A percentile compares a stretch with the other conserved stretches of the same genome.
Conservation (phyloP, 345 rosid species). For the Iberis pinnata region DNA sequence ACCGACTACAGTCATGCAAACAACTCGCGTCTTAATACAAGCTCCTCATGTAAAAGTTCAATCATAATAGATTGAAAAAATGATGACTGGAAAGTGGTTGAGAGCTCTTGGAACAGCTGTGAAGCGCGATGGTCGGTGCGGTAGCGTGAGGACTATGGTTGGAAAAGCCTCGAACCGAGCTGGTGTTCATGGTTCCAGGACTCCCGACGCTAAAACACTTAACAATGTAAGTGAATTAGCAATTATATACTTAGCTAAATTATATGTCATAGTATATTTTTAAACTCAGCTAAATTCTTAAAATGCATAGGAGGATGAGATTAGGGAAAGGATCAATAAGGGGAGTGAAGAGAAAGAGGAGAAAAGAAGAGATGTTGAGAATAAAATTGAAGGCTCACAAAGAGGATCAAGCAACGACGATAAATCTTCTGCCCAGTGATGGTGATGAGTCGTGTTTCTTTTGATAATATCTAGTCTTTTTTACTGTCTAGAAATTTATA, state of each 20-base stretch:
- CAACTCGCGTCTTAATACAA: too few species aligned
- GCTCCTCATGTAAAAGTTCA: not conserved
- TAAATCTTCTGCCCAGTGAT: conserved; percentile 9
- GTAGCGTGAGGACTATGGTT: conserved; percentile 21
- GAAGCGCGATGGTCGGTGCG: conserved; percentile 2
- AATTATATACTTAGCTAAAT: not conserved
- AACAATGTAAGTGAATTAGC: conserved; percentile 23
- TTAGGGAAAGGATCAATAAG: conserved; percentile 18
- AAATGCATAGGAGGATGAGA: conserved; percentile 23
- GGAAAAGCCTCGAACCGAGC: conserved; percentile 31
- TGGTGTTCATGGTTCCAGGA: conserved; percentile 27
- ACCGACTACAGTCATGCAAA: too few species aligned
- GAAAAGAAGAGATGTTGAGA: conserved; percentile 20
- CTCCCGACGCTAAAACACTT: conserved; percentile 24
- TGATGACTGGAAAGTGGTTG: conserved; percentile 20
- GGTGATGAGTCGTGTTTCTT: not conserved
- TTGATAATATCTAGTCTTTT: not conserved
- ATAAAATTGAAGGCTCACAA: conserved; percentile 14
- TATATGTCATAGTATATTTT: not conserved
- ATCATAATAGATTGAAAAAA: not conserved
- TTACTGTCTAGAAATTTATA: too few species aligned
- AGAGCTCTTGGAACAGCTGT: not conserved
- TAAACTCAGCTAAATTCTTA: too few species aligned
- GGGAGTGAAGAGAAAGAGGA: conserved; percentile 18
- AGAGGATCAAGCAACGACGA: conserved; percentile 1